Evolutionary conservation across 306 rosid species (phyloP), one percentile per base, ranked within the genome.

Genomic region (Lithocarpus polystachyus): DNA sequence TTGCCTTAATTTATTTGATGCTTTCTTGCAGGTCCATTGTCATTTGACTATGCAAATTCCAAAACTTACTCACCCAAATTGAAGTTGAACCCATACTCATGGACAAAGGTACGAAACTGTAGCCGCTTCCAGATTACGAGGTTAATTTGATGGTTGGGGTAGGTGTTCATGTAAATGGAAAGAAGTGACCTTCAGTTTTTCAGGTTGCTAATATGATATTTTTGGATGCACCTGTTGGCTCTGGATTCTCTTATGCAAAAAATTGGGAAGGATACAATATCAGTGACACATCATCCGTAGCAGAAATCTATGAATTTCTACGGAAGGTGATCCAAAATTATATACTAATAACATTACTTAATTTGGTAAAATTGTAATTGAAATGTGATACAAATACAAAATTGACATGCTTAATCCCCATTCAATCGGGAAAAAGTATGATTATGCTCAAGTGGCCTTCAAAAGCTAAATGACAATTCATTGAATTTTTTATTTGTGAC

Each of bases 221-320:
- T 78, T 33, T 86, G 24, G 92, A 88, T 52, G 37, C 82, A 20
- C 91, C 91, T 0, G 89, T 88, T 1, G 91, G 89, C 24, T 72
- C 77, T 68, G 89, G 87, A 75, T 88, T 82, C 82, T 85, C 91
- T 3, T 88, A 85, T 56, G 83, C 84, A 5, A 8, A 14, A 23
- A 80, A 75, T 2, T 35, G 75, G 35, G 28, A 56, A 20, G 87
- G 80, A 5, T 78, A 68, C 71, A 26, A 48, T 6, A 60, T 77
- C 17, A 82, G 45, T 72, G 91, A 82, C 55, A 73, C 11, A 8
- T 28, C 40, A 1, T 75, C 74, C 77, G 81, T 76, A 6, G 60
- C 84, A 1, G 80, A 87, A 33, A 19, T 82, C 18, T 72, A 74
- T 48, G 26, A 62, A 10, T 89, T 89, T 72, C 59, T 89, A 17